Evolutionary conservation across 2,329 filamentous ascomycete genomes (phyloP).

Genomic region (Macrophomina pseudophaseolina): DNA sequence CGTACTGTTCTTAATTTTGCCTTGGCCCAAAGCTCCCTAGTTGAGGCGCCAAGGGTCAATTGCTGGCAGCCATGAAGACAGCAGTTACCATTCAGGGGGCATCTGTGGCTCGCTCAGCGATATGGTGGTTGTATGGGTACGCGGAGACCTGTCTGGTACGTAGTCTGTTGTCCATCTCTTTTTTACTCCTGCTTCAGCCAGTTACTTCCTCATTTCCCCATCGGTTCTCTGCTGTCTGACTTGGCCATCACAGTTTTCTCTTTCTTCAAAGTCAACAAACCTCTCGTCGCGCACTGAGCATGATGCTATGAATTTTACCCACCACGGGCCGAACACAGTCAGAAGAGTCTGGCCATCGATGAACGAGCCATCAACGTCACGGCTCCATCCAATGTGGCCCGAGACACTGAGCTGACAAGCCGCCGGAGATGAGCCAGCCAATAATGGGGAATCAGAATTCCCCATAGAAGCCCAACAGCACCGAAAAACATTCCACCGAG

Average conservation of each 20-base stretch:
- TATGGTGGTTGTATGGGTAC: neutral
- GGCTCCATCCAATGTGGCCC: neutral
- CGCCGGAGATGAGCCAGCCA: neutral
- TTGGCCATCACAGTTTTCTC: neutral
- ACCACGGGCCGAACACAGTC: neutral
- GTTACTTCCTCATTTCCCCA: too few species aligned
- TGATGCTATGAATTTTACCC: neutral
- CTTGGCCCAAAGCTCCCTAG: too few species aligned
- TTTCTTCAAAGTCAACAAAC: neutral
- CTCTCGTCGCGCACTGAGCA: neutral
- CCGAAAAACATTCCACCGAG: too few species aligned
- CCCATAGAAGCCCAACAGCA: neutral
- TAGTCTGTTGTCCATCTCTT: neutral
- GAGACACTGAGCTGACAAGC: neutral
- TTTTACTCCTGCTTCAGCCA: neutral
- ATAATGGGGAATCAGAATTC: neutral
- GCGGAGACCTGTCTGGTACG: neutral
- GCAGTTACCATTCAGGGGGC: neutral
- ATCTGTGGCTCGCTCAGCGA: neutral
- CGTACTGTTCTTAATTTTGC: too few species aligned
- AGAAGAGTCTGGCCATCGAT: neutral
- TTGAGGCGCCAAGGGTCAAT: neutral
- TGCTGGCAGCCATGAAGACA: neutral
- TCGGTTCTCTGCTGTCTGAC: neutral
- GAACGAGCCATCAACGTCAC: neutral